These are phyloP conservation scores for Pulveroboletus sp. DNA, from an alignment of 768 basidiomycete species.

Conservation along the genomic window DNA sequence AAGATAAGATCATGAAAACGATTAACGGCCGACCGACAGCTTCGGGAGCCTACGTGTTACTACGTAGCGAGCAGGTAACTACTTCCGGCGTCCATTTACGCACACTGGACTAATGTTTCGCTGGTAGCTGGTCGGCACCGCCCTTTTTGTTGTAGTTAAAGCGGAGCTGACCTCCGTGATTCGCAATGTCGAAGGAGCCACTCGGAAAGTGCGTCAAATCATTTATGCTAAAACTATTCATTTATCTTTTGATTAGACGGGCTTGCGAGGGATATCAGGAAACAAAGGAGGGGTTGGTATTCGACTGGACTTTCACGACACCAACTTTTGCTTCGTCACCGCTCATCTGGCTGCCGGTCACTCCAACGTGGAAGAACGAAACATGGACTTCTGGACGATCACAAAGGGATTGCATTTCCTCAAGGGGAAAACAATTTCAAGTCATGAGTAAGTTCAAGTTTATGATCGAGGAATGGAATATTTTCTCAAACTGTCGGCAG, in stretches of 20 bases:
- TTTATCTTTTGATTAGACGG: conserved; percentile 52
- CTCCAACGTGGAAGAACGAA: conserved; percentile 81
- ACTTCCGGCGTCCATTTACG: neutral
- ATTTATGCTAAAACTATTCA: neutral
- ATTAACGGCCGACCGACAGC: conserved; percentile 68
- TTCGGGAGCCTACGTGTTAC: conserved; percentile 71
- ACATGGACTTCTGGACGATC: conserved; percentile 90
- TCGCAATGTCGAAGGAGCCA: conserved; percentile 87
- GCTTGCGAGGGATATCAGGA: conserved; percentile 88
- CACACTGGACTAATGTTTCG: conserved; percentile 1
- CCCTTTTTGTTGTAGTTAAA: conserved; percentile 81
- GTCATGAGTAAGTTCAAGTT: conserved; percentile 83
- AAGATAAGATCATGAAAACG: conserved; percentile 72
- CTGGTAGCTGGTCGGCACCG: conserved; percentile 87
- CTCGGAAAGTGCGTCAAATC: conserved; percentile 67
- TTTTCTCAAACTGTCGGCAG: conserved; percentile 40
- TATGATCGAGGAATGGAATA: neutral
- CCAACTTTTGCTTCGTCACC: conserved; percentile 92
- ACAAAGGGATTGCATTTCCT: conserved; percentile 78
- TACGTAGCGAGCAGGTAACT: conserved; percentile 86
- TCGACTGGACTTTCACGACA: conserved; percentile 86
- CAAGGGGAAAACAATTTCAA: conserved; percentile 81
- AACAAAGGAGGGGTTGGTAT: conserved; percentile 97
- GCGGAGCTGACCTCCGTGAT: conserved; percentile 72
- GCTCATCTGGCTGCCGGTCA: conserved; percentile 98